Conservation (phyloP, 108 stramenopile genomes). For the Cyclotella baltica region DNA sequence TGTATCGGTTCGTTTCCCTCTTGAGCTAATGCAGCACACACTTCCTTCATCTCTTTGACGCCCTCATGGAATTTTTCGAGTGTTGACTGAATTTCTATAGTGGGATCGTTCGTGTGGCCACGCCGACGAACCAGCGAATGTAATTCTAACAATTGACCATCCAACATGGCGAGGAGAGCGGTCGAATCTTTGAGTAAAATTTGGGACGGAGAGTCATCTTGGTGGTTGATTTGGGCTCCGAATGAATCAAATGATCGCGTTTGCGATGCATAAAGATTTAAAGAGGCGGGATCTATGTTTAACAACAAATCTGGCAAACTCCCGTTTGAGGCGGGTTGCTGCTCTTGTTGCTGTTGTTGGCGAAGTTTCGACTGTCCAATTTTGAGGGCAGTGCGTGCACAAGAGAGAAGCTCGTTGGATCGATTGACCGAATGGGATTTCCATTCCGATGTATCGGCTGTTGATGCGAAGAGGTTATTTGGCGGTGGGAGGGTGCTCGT, state of each 20-base stretch:
- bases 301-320: constrained; percentile 46
- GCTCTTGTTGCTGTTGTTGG: constrained; percentile 11
- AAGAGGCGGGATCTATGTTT: constrained; percentile 35
- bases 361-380: constrained; percentile 59
- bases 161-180: constrained; percentile 64
- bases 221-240: not conserved
- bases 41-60: constrained; percentile 66
- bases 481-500: constrained; percentile 1
- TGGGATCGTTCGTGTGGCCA: constrained; percentile 90
- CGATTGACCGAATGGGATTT: constrained; percentile 69
- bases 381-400: constrained; percentile 79
- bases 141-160: constrained; percentile 62
- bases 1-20: constrained; percentile 17
- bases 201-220: not conserved
- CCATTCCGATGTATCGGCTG: not conserved
- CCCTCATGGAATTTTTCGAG: constrained; percentile 70
- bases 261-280: constrained; percentile 32
- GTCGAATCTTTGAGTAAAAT: constrained; percentile 62
- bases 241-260: constrained; percentile 4
- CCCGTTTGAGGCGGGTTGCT: not conserved
- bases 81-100: constrained; percentile 63
- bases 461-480: not conserved
- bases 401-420: constrained; percentile 76
- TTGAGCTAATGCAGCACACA: constrained; percentile 35
- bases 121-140: constrained; percentile 72